Base-by-base conservation (phyloP, 2,329 filamentous ascomycete species). In the Aspergillus jensenii region DNA sequence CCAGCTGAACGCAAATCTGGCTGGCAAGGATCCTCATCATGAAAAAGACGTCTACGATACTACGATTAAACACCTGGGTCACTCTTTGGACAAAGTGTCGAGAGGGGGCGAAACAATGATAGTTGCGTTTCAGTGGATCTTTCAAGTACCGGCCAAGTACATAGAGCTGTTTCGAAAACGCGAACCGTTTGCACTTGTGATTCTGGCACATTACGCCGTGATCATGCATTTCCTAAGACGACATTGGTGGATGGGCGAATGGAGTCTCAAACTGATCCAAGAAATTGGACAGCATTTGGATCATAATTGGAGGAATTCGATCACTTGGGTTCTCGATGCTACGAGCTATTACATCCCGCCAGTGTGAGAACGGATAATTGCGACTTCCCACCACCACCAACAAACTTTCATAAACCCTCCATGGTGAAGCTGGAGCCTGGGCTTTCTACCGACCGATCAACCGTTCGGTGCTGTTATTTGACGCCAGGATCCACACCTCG, bases 161-260 rank as follows among this genome's bases (percentile, higher is more conserved):
- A 56, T 79, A 85, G 31, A 78, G 39, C 66, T 78, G 17, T 60
- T 78, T 3, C 62, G 66, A 14, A 67, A 73, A 52, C 68, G 73
- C 17, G 64, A 67, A 17, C 75, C 77, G 0, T 76, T 79, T 57
- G 76, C 78, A 1, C 61, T 81, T 9, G 71, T 76, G 14, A 67
- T 80, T 15, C 67, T 79, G 4, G 77, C 76, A 2, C 74, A 81
- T 59, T 80, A 75, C 59, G 73, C 73, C 0, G 74, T 80, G 8
- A 57, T 78, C 3, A 76, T 90, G 47, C 87, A 87, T 67, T 81
- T 81, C 35, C 77, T 88, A 61, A 83, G 87, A 59, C 72, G 78
- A 15, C 76, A 86, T 15, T 91, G 88, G 88, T 91, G 88, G 88
- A 76, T 90, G 27, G 81, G 85, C 19, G 86, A 87, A 40, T 87